A percentile compares a stretch with the other conserved stretches of the same genome.
phyloP scores from a whole-genome alignment of 306 rosid species.

The Vigna angularis region DNA sequence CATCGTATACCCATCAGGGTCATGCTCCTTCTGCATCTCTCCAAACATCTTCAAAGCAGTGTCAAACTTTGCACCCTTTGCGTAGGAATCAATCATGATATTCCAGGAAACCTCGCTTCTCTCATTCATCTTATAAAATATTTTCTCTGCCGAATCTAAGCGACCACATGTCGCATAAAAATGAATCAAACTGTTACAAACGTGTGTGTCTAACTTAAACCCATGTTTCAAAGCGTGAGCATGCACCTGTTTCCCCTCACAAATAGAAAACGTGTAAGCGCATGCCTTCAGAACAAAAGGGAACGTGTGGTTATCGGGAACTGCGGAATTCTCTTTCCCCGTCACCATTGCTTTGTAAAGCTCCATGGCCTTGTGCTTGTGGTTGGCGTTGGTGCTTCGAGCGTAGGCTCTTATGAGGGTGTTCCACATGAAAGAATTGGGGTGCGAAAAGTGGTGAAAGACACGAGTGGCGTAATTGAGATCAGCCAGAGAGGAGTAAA shows the following conservation, averaged over 20 bases:
- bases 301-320: conserved; percentile 70
- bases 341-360: conserved; percentile 60
- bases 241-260: conserved; percentile 79
- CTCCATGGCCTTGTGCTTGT: conserved; percentile 51
- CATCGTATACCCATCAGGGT: conserved; percentile 81
- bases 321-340: conserved; percentile 42
- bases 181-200: conserved; percentile 83
- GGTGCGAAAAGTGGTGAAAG: conserved; percentile 53
- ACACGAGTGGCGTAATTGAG: conserved; percentile 64
- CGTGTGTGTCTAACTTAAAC: conserved; percentile 60
- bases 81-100: conserved; percentile 69
- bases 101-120: conserved; percentile 85
- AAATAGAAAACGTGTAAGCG: conserved; percentile 64
- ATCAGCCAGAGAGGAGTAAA: conserved; percentile 50
- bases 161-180: conserved; percentile 72
- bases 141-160: conserved; percentile 61
- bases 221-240: conserved; percentile 69
- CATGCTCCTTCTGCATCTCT: conserved; percentile 63
- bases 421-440: conserved; percentile 90
- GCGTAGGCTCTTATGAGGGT: conserved; percentile 77
- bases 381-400: conserved; percentile 46
- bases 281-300: conserved; percentile 82
- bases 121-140: conserved; percentile 61
- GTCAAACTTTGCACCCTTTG: conserved; percentile 58
- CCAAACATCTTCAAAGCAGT: conserved; percentile 60